Evolutionary conservation across 352 stramenopile species (phyloP).

Genomic region (Blastocystis sp.): DNA sequence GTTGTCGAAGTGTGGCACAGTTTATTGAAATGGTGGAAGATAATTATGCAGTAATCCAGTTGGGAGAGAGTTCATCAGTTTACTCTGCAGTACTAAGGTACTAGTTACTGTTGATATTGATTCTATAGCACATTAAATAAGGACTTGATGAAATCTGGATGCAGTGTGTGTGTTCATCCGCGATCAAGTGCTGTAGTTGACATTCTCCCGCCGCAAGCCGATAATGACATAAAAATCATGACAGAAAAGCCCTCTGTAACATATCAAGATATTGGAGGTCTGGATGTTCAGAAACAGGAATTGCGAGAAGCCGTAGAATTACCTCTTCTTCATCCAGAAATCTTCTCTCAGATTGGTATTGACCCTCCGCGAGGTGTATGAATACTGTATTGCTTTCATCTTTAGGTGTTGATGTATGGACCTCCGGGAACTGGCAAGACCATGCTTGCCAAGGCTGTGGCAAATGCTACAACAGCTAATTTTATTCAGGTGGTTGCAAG

Average conservation of each 20-base stretch:
- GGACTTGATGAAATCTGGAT: conserved; percentile 97
- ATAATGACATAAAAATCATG: conserved; percentile 98
- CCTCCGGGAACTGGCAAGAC: conserved; percentile 86
- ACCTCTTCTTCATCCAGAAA: conserved; percentile 95
- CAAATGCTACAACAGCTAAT: conserved; percentile 94
- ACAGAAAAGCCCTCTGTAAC: conserved; percentile 94
- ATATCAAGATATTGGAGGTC: conserved; percentile 95
- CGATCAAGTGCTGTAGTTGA: conserved; percentile 97
- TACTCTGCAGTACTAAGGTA: conserved; percentile 75
- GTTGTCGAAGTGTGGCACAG: conserved; percentile 98
- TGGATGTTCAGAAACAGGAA: conserved; percentile 98
- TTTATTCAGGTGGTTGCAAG: conserved; percentile 94
- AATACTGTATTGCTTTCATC: conserved; percentile 55
- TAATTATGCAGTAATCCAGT: conserved; percentile 94
- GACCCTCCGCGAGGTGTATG: conserved; percentile 93
- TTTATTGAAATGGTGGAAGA: conserved; percentile 99
- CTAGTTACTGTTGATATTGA: conserved; percentile 74
- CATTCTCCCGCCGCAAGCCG: conserved; percentile 94
- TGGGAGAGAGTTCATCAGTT: conserved; percentile 90
- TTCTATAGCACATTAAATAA: conserved; percentile 85
- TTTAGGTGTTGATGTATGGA: conserved; percentile 70
- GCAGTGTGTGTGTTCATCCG: conserved; percentile 92
- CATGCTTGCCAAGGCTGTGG: conserved; percentile 98
- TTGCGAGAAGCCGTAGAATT: conserved; percentile 98
- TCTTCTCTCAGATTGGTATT: conserved; percentile 99